Conservation (phyloP, 2,329 filamentous ascomycete species). For the Myriosclerotinia duriaeana region DNA sequence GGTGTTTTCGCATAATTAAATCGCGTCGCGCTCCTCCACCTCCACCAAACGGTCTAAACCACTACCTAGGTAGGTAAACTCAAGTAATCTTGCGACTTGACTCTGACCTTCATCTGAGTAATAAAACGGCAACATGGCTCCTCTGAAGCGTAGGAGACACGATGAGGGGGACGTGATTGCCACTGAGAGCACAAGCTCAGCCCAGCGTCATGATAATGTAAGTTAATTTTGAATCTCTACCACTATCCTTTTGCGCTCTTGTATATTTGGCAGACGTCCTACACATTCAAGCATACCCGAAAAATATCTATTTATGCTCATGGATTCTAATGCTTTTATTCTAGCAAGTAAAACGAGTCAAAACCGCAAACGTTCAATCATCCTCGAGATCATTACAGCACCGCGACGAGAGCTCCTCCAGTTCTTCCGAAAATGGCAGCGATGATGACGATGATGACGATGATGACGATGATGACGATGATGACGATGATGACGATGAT, state of each 20-base stretch:
- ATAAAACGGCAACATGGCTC: conserved; percentile 42
- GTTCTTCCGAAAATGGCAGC: conserved; percentile 36
- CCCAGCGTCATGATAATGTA: conserved; percentile 29
- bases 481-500: conserved; percentile 28
- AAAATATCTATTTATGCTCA: neutral
- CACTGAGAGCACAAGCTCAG: conserved; percentile 37
- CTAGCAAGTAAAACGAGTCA: conserved; percentile 46
- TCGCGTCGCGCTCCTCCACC: neutral
- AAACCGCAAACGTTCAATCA: conserved; percentile 38
- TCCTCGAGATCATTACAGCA: conserved; percentile 29
- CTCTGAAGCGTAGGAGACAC: conserved; percentile 44
- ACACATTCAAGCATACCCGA: neutral
- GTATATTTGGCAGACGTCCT: neutral
- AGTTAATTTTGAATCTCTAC: conserved; percentile 7
- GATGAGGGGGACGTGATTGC: conserved; percentile 40
- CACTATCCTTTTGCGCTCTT: neutral
- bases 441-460: conserved; percentile 38
- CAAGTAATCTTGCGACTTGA: neutral
- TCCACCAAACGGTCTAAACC: neutral
- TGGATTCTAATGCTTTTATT: conserved; percentile 22
- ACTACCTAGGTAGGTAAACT: neutral
- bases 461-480: conserved; percentile 14
- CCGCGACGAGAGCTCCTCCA: conserved; percentile 27
- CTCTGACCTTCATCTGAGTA: neutral
- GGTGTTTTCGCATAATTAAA: conserved; percentile 1